Conservation (phyloP, 2,329 filamentous ascomycete species). For the Epichloe uncinata region DNA sequence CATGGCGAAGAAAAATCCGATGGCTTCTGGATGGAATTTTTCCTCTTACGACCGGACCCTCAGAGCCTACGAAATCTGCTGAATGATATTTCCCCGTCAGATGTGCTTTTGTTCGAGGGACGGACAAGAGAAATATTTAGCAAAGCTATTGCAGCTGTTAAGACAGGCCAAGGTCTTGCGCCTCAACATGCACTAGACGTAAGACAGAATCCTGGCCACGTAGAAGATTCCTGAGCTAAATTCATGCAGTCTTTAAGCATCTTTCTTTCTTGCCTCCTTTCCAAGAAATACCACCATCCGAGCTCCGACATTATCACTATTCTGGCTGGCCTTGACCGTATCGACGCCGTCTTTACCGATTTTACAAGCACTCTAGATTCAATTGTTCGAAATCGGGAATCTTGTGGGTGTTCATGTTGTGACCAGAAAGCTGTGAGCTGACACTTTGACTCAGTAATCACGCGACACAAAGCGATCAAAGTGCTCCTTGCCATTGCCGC, state of each 20-base stretch:
- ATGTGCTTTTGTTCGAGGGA: slow-evolving; percentile 63
- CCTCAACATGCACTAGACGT: slow-evolving; percentile 81
- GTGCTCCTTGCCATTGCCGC: slow-evolving; percentile 74
- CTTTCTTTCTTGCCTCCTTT: slow-evolving; percentile 69
- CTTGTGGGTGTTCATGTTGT: slow-evolving; percentile 38
- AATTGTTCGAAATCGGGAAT: slow-evolving; percentile 66
- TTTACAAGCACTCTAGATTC: slow-evolving; percentile 72
- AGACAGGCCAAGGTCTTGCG: slow-evolving; percentile 43
- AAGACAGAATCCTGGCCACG: slow-evolving; percentile 19
- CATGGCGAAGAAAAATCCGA: slow-evolving; percentile 59
- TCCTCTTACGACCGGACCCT: slow-evolving; percentile 72
- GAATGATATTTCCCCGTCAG: slow-evolving; percentile 55
- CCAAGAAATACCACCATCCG: slow-evolving; percentile 87
- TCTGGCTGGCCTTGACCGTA: slow-evolving; percentile 75
- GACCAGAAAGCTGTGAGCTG: not conserved
- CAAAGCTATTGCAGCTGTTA: slow-evolving; percentile 56
- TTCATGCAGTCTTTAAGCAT: slow-evolving; percentile 64
- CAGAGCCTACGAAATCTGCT: slow-evolving; percentile 54
- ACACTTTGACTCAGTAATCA: slow-evolving; percentile 39
- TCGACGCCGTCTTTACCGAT: slow-evolving; percentile 77
- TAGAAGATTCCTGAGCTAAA: slow-evolving; percentile 6
- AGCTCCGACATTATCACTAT: slow-evolving; percentile 90
- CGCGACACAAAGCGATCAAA: slow-evolving; percentile 68
- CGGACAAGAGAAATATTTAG: slow-evolving; percentile 69
- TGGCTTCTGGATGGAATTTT: slow-evolving; percentile 94